Evolutionary conservation across 1,284 basidiomycete genomes (phyloP).

Genomic region (Pseudomicrostroma phylloplanum): DNA sequence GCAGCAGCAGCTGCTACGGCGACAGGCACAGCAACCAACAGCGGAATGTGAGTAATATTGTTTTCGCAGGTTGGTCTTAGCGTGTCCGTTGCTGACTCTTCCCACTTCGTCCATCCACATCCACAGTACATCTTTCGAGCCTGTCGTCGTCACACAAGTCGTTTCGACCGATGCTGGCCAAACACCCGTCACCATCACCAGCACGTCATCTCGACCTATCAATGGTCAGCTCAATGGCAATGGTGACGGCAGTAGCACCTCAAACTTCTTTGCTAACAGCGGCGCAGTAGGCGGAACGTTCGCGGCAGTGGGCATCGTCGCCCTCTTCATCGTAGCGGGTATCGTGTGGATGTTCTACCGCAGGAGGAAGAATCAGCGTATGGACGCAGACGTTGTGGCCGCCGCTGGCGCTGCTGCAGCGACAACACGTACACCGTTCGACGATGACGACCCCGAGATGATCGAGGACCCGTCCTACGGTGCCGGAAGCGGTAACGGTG

Average conservation of each 20-base stretch:
- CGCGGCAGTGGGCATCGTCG: slow-evolving; percentile 46
- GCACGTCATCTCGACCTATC: slow-evolving; percentile 13
- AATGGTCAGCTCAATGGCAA: slow-evolving; percentile 19
- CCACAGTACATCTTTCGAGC: background rate
- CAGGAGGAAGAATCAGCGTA: slow-evolving; percentile 40
- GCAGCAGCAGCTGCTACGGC: no score
- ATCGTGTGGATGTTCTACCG: slow-evolving; percentile 42
- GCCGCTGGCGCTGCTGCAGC: slow-evolving; percentile 48
- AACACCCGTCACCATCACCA: slow-evolving; percentile 21
- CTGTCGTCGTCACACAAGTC: slow-evolving; percentile 1
- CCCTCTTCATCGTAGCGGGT: slow-evolving; percentile 28
- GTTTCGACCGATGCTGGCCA: background rate
- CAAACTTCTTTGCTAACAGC: slow-evolving; percentile 41
- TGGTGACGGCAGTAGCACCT: slow-evolving; percentile 12
- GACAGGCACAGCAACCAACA: no score
- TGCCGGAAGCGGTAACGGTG: slow-evolving; percentile 2
- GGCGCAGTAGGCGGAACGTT: slow-evolving; percentile 49
- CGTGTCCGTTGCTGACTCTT: no score
- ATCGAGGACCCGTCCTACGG: slow-evolving; percentile 40
- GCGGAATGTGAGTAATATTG: no score
- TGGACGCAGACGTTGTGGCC: slow-evolving; percentile 49
- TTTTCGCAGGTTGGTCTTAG: no score
- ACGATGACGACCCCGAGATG: slow-evolving; percentile 50
- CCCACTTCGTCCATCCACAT: no score
- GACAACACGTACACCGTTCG: slow-evolving; percentile 46